A percentile compares a stretch with the other conserved stretches of the same genome.
Evolutionary conservation across 345 rosid species (phyloP).

Genomic region (Salix caprea): DNA sequence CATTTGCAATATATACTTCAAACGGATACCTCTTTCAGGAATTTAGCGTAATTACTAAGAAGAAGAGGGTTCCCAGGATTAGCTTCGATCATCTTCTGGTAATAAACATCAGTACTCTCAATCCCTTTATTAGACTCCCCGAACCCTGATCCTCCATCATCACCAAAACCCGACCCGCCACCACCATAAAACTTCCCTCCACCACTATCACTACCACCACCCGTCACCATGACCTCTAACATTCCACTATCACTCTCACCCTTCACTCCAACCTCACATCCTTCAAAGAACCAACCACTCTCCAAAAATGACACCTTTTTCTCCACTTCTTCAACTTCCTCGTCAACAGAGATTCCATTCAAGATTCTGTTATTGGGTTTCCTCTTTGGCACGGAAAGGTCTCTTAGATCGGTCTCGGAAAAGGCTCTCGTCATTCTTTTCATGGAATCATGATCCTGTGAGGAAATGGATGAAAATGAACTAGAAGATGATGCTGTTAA

Average conservation of each 20-base stretch:
- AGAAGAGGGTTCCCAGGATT: conserved; percentile 76
- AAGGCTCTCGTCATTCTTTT: conserved; percentile 43
- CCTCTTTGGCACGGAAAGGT: conserved; percentile 30
- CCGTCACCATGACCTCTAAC: conserved; percentile 17
- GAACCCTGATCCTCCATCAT: conserved; percentile 27
- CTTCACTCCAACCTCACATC: conserved; percentile 16
- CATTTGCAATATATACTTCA: background rate
- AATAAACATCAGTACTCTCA: conserved; percentile 51
- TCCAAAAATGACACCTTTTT: conserved; percentile 5
- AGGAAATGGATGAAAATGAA: conserved; percentile 28
- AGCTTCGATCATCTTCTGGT: conserved; percentile 75
- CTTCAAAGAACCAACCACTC: conserved; percentile 23
- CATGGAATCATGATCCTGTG: conserved; percentile 15
- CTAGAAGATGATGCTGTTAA: conserved; percentile 36
- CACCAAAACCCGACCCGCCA: conserved; percentile 39
- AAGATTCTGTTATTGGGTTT: conserved; percentile 19
- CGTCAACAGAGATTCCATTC: conserved; percentile 34
- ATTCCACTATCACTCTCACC: background rate
- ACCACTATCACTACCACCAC: conserved; percentile 35
- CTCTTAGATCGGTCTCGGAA: conserved; percentile 57
- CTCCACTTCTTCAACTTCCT: conserved; percentile 42
- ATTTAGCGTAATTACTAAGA: conserved; percentile 78
- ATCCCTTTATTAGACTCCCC: conserved; percentile 34
- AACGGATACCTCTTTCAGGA: conserved; percentile 66
- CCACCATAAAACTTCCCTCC: conserved; percentile 50